Percentiles rank a stretch among this genome's conserved stretches.
phyloP scores from a whole-genome alignment of 83 land plant genomes.

The Picea abies region DNA sequence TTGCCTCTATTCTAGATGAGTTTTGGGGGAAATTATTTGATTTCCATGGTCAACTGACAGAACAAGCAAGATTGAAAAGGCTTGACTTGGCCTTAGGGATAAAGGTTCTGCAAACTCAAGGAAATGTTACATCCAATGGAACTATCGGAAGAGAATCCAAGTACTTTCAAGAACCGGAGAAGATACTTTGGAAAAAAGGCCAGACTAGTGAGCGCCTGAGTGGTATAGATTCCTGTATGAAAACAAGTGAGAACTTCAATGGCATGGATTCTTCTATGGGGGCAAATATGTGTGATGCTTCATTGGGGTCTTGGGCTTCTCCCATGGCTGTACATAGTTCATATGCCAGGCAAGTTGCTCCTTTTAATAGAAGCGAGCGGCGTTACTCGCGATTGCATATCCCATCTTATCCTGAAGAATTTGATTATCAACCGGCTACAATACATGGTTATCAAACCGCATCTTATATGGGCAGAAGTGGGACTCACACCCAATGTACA shows the following conservation, averaged over 20 bases:
- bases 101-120: conserved; percentile 10
- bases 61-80: conserved; percentile 50
- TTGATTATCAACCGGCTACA: conserved; percentile 79
- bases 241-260: conserved; percentile 11
- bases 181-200: conserved; percentile 2
- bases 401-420: conserved; percentile 46
- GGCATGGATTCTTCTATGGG: conserved; percentile 4
- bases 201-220: neutral
- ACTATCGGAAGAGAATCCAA: neutral
- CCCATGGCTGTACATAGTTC: conserved; percentile 34
- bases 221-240: neutral
- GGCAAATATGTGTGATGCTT: neutral
- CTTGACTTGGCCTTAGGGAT: conserved; percentile 51
- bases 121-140: neutral
- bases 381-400: conserved; percentile 72
- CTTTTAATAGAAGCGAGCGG: conserved; percentile 42
- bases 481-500: conserved; percentile 25
- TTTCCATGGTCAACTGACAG: conserved; percentile 76
- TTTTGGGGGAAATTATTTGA: conserved; percentile 96
- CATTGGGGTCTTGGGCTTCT: conserved; percentile 41
- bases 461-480: conserved; percentile 55
- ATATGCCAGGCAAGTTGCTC: conserved; percentile 29
- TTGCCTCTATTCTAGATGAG: conserved; percentile 82
- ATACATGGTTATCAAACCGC: conserved; percentile 82
- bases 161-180: conserved; percentile 7